Base-by-base conservation (phyloP, 345 rosid genomes). In the Eucalyptus curtisii region DNA sequence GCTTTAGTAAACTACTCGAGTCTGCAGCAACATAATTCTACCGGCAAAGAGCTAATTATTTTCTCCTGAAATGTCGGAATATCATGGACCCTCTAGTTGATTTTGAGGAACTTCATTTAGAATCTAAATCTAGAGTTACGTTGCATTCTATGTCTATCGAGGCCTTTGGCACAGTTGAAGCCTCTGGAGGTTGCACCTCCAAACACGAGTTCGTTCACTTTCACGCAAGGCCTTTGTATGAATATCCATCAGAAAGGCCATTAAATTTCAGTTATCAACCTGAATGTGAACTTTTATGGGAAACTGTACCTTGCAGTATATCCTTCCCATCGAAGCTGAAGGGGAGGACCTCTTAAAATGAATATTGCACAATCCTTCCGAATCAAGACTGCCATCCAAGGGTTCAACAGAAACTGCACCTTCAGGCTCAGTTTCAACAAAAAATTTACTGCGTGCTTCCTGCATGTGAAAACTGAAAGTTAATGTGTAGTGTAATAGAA, bases 381-480 rank as follows among this genome's bases (percentile, higher is more conserved):
- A 94, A 89, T 95, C 86, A 24, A 97, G 94, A 87, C 91, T 91
- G 89, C 99, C 99, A 88, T 95, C 97, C 25, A 85, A 86, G 87
- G 99, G 97, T 57, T 95, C 93, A 13, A 96, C 48, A 13, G n/a
- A 50, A 86, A 95, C 89, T 33, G 93, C 91, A 81, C 92, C 94
- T 91, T 94, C 97, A 59, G 98, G 98, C 90, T 96, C 99, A 53
- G 90, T 88, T 87, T 95, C 98, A 16, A 96, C 93, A 85, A 48
- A 92, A 89, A 96, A 96, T 91, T 95, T 96, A 90, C 98, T 94
- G 45, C 90, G 93, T 5, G 99, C 98, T 94, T 96, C 98, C 99
- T 96, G 95, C 91, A 87, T 42, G 42, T 59, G 85, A 44, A 76
- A 40, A 40, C 27, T 40, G 16, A 76, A 76, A 76, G 27, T 40